Conservation (phyloP, 306 rosid species). For the Ziziphus jujuba region DNA sequence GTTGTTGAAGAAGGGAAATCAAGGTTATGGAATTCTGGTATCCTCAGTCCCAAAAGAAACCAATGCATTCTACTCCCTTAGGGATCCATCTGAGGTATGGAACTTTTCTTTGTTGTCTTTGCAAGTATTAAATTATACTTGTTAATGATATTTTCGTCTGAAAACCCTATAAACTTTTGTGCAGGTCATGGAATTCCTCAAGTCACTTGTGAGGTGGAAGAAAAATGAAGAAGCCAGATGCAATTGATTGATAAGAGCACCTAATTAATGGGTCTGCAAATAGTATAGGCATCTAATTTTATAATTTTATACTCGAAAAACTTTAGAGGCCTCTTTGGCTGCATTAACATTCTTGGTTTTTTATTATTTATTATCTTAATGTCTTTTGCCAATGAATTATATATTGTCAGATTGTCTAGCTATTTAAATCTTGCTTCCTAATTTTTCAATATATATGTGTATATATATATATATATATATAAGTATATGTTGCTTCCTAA, state of each 20-base stretch:
- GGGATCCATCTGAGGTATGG: constrained; percentile 68
- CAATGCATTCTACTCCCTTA: constrained; percentile 74
- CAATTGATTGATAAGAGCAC: not conserved
- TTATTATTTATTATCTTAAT: too few relatives aligned
- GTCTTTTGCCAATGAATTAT: too few relatives aligned
- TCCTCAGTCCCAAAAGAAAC: constrained; percentile 76
- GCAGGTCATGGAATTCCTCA: constrained; percentile 89
- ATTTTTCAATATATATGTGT: too few relatives aligned
- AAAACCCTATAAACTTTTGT: constrained; percentile 1
- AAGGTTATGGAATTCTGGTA: constrained; percentile 82
- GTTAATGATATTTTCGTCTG: not conserved
- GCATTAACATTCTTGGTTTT: not conserved
- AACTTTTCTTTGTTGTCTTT: not conserved
- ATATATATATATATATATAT: too few relatives aligned
- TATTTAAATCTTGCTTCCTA: too few relatives aligned
- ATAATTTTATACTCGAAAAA: not conserved
- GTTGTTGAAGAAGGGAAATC: constrained; percentile 60
- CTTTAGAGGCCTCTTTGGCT: not conserved
- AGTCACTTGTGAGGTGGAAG: constrained; percentile 68
- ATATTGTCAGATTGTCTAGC: too few relatives aligned
- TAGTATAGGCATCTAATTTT: constrained; percentile 4
- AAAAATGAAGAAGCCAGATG: constrained; percentile 23
- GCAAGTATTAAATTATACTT: not conserved
- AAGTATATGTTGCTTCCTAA: too few relatives aligned
- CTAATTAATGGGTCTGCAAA: not conserved